A percentile compares a stretch with the other conserved stretches of the same genome.
Evolutionary conservation across 257 asterid genomes (phyloP).

Genomic region (Solanum lignicaule): DNA sequence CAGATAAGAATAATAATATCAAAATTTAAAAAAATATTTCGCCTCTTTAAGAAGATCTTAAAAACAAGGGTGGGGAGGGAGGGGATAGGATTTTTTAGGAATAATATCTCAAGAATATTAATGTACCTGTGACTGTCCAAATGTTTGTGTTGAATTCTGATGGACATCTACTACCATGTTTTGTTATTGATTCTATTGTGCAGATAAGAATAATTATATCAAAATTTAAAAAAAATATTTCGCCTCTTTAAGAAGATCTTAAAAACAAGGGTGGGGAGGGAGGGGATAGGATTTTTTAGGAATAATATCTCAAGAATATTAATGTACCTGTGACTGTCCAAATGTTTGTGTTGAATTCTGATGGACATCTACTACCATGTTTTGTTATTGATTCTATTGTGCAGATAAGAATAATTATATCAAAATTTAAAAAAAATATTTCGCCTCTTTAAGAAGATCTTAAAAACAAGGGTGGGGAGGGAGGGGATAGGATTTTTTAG

Average conservation of each 20-base stretch:
- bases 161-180: not conserved
- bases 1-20: not conserved
- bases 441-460: no score
- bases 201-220: not conserved
- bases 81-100: not conserved
- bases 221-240: not conserved
- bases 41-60: no score
- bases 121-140: not conserved
- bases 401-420: not conserved
- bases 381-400: not conserved
- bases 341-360: not conserved
- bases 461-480: not conserved
- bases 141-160: not conserved
- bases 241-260: no score
- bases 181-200: not conserved
- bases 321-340: not conserved
- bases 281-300: not conserved
- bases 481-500: not conserved
- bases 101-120: not conserved
- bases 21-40: not conserved
- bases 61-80: not conserved
- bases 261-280: not conserved
- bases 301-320: not conserved
- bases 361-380: not conserved
- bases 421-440: not conserved